These are phyloP conservation scores for Salvia splendens DNA, from an alignment of 257 asterid genomes.

Conservation along the genomic window DNA sequence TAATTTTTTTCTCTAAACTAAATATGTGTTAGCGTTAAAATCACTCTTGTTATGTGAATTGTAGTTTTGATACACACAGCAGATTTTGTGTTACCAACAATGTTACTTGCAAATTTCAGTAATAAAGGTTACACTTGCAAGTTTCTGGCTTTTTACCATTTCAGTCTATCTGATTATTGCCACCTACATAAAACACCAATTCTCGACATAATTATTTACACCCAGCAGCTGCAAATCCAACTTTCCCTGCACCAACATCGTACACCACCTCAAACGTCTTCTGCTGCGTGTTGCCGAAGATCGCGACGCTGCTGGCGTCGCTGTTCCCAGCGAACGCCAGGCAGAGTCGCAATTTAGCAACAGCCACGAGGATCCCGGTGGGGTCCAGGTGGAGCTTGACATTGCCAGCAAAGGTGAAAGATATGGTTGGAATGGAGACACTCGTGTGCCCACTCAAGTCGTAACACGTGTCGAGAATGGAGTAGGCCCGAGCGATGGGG, in stretches of 20 bases:
- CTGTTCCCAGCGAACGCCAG: conserved; percentile 66
- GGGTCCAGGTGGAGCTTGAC: conserved; percentile 42
- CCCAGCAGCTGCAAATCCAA: conserved; percentile 65
- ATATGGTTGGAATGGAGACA: conserved; percentile 46
- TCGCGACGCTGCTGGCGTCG: conserved; percentile 37
- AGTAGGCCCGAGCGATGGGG: conserved; percentile 47
- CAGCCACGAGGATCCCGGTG: conserved; percentile 36
- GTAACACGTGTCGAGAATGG: conserved; percentile 71
- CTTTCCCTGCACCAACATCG: conserved; percentile 67
- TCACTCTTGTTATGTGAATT: no score
- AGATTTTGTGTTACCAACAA: no score
- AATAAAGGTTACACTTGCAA: no score
- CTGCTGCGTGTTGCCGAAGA: conserved; percentile 72
- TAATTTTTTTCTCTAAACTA: no score
- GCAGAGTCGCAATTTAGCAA: conserved; percentile 38
- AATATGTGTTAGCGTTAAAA: no score
- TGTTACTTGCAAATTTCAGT: no score
- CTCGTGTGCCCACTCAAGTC: conserved; percentile 43
- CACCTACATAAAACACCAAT: not conserved
- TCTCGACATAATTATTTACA: conserved; percentile 39
- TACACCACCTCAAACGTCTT: conserved; percentile 65
- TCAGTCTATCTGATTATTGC: conserved; percentile 19
- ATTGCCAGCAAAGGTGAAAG: conserved; percentile 54
- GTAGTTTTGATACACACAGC: no score
- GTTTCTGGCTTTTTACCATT: no score